Conservation (phyloP, 768 basidiomycete genomes). For the Filobasidium wieringae region DNA sequence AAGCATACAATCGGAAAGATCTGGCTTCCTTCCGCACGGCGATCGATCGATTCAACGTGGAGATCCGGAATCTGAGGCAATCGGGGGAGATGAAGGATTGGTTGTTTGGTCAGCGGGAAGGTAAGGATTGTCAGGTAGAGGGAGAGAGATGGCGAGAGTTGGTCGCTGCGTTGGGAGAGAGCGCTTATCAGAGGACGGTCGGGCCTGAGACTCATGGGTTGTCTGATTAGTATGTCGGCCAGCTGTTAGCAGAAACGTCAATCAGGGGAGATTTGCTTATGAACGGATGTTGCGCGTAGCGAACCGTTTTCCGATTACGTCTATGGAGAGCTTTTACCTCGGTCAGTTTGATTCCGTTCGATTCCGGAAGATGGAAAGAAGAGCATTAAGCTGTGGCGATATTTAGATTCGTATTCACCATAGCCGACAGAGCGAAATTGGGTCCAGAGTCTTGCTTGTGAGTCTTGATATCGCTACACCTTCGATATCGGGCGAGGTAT, state of each 20-base stretch:
- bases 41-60: conserved; percentile 30
- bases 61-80: conserved; percentile 21
- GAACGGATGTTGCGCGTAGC: too few relatives aligned
- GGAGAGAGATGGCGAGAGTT: conserved; percentile 26
- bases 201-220: conserved; percentile 77
- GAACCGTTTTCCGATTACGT: conserved; percentile 53
- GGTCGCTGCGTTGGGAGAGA: conserved; percentile 46
- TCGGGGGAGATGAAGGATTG: conserved; percentile 15
- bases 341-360: conserved; percentile 17
- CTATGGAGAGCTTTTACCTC: conserved; percentile 36
- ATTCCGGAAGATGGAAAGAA: background rate
- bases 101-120: background rate
- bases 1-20: conserved; percentile 23
- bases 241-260: too few relatives aligned
- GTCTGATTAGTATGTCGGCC: conserved; percentile 49
- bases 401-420: conserved; percentile 49
- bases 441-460: conserved; percentile 53
- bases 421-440: conserved; percentile 50
- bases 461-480: background rate
- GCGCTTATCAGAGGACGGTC: conserved; percentile 85
- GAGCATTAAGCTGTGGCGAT: background rate
- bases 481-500: background rate
- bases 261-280: too few relatives aligned
- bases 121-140: background rate
- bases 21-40: conserved; percentile 19